Evolutionary conservation across 768 basidiomycete species (phyloP).

Genomic region (Tricholoma sp.): DNA sequence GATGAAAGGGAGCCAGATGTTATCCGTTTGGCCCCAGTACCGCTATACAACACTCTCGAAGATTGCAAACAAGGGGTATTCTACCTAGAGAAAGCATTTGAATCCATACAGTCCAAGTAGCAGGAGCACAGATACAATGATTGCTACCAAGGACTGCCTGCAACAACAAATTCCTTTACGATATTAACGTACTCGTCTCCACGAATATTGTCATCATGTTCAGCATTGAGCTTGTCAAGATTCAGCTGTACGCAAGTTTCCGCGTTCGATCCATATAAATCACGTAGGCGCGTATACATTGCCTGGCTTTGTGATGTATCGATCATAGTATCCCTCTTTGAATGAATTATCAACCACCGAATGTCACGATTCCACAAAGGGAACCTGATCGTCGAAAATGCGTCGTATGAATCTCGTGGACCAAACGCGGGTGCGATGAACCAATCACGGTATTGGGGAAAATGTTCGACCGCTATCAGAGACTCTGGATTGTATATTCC

Average conservation of each 20-base stretch:
- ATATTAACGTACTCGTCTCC: slow-evolving; percentile 40
- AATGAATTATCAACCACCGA: slow-evolving; percentile 73
- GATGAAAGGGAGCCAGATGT: slow-evolving; percentile 92
- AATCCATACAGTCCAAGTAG: slow-evolving; percentile 12
- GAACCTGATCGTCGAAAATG: slow-evolving; percentile 41
- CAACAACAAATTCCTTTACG: slow-evolving; percentile 35
- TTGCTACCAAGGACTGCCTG: background rate
- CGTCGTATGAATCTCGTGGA: slow-evolving; percentile 37
- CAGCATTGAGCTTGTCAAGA: slow-evolving; percentile 38
- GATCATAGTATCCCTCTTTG: slow-evolving; percentile 63
- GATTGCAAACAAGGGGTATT: slow-evolving; percentile 72
- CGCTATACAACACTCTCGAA: slow-evolving; percentile 78
- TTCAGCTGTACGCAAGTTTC: slow-evolving; percentile 21
- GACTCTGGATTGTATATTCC: slow-evolving; percentile 75
- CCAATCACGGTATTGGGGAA: slow-evolving; percentile 65
- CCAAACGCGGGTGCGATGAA: slow-evolving; percentile 69
- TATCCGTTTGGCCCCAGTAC: slow-evolving; percentile 80
- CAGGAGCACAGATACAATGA: background rate
- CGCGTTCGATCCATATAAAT: slow-evolving; percentile 26
- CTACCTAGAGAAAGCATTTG: slow-evolving; percentile 58
- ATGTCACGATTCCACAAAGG: slow-evolving; percentile 33
- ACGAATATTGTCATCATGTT: slow-evolving; percentile 51
- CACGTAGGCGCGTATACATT: slow-evolving; percentile 52
- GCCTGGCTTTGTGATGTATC: slow-evolving; percentile 54
- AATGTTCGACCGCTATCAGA: slow-evolving; percentile 43